Evolutionary conservation across 2,329 filamentous ascomycete genomes (phyloP), one percentile per base, ranked within the genome.

Genomic region (Fusarium transvaalense): DNA sequence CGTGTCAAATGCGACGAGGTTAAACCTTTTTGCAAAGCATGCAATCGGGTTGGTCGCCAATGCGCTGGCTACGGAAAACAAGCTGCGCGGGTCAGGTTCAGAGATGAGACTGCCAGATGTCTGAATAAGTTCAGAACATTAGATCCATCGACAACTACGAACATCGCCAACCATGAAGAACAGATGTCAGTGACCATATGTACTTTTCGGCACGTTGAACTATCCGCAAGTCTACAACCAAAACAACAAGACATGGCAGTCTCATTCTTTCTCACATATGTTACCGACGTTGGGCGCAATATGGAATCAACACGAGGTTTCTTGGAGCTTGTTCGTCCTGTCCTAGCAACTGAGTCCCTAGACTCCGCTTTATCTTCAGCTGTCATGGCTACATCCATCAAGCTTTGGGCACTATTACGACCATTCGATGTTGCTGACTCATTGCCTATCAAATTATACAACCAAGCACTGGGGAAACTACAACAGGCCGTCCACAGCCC

Each of bases 1-100:
- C 69, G 37, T 23, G 67, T 64, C 7, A 70, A 61, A 17, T 71
- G 68, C n/a, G 68, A 71, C 14, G 60, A 68, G 37, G 43, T 29
- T 3, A 68, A 55, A 3, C 68, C 68, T 17, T 42, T 27, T 6
- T 71, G 68, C 39, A 61, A 21, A 4, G 29, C 23, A 0, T 71
- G 68, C 5, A 43, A 59, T 34, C 67, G 61, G 25, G 56, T 71
- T 17, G 57, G 57, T 2, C 50, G 35, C 2, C 42, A 63, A n/a
- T 71, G 67, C 13, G 48, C n/a, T 3, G 68, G 68, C 12, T 71
- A 71, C 12, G 55, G 17, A 19, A 60, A 32, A 5, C 51, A 19
- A 1, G 9, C 13, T 6, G 6, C 10, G 17, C 19, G 19, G 1
- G 9, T 70, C 10, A 48, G 45, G 8, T 70, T 70, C 15, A 64